Base-by-base conservation (phyloP, 805 yeast species). In the Candida glaebosa region DNA sequence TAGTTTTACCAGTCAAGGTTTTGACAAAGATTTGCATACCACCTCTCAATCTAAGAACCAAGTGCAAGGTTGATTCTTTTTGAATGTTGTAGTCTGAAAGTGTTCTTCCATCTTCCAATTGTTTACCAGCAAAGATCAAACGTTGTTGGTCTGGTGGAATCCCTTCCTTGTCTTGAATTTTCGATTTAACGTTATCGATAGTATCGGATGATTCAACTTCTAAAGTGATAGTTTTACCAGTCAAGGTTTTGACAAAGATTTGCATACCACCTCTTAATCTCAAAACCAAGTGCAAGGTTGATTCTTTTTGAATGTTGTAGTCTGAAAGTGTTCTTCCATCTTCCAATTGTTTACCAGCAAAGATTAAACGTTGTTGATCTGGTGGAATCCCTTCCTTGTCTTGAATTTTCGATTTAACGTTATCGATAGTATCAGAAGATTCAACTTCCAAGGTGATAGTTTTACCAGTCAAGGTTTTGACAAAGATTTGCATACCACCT, bases 91-190 rank as follows among this genome's bases (percentile, higher is more conserved):
- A 90, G 76, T 90, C 96, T 53, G 96, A 84, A 52, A 90, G 76
- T 51, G 97, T 90, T 80, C 96, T 87, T 57, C 96, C 96, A 52
- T 86, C 93, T 74, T 88, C 96, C 68, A 90, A 87, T 79, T 91
- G 98, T 83, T 90, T 91, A 81, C 98, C 98, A 68, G 97, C 98
- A 68, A 91, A 90, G 82, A 90, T 90, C 67, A 91, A 84, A 79
- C 98, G 87, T 79, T 90, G 97, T 76, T 90, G 97, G 76, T 91
- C 97, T 65, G 97, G 97, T 73, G 98, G 98, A 59, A 90, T 91
- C 70, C 97, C 97, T 76, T 90, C 97, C 82, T 90, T 90, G 84
- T 90, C 96, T 78, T 88, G 96, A 75, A 89, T 89, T 84, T 89
- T 89, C 71, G 96, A 81, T 82, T 89, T 89, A 82, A 89, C 96